phyloP scores from a whole-genome alignment of 176 grass and related monocot species.

The Hyparrhenia diplandra region DNA sequence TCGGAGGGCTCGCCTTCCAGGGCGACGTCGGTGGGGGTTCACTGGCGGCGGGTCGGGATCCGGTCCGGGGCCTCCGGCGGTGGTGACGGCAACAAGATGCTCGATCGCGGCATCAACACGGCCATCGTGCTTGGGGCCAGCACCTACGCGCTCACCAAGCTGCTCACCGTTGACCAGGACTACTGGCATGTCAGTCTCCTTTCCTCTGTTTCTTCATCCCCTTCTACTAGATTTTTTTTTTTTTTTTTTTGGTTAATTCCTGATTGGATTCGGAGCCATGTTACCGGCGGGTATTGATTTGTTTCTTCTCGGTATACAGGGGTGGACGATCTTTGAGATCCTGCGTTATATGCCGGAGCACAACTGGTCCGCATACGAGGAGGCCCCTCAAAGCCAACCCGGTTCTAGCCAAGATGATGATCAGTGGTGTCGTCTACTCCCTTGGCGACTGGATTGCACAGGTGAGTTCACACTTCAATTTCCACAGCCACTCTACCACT shows the following conservation, averaged over 20 bases:
- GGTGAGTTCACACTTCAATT: conserved; percentile 26
- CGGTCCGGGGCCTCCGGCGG: background rate
- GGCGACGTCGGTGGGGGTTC: conserved; percentile 33
- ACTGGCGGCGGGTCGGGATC: background rate
- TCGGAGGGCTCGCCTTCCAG: conserved; percentile 48
- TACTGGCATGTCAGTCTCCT: conserved; percentile 67
- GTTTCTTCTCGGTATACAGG: conserved; percentile 30
- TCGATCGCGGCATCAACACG: conserved; percentile 70
- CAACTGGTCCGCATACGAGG: conserved; percentile 96
- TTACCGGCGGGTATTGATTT: background rate
- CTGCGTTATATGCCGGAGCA: conserved; percentile 86
- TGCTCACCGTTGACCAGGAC: conserved; percentile 91
- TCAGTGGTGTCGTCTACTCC: conserved; percentile 93
- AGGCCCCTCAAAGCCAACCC: conserved; percentile 88
- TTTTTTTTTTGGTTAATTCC: background rate
- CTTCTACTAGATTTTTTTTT: background rate
- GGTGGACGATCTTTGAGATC: conserved; percentile 94
- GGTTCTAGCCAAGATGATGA: conserved; percentile 98
- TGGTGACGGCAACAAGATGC: conserved; percentile 29
- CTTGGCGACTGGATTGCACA: conserved; percentile 96
- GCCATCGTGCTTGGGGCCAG: conserved; percentile 86
- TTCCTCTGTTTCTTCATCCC: background rate
- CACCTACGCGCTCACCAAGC: conserved; percentile 89
- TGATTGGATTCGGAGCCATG: background rate
- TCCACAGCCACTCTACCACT: background rate